phyloP scores from a whole-genome alignment of 2,329 filamentous ascomycete genomes.

The Xylariaceae sp. region DNA sequence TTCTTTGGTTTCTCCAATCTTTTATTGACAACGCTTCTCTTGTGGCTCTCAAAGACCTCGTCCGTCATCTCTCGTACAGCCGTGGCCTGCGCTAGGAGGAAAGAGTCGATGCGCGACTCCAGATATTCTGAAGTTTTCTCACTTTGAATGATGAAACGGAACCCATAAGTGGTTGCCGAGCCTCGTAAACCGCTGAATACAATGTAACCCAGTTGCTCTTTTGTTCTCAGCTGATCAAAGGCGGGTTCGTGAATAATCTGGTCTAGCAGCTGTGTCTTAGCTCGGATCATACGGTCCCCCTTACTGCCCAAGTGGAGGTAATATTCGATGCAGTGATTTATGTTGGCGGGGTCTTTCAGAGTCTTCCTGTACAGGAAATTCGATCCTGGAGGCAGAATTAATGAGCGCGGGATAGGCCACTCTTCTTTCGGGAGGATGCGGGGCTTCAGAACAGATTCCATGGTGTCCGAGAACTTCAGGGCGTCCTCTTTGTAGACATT shows the following conservation, averaged over 20 bases:
- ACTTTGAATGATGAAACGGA: conserved; percentile 89
- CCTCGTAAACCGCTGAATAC: conserved; percentile 79
- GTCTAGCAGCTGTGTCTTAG: conserved; percentile 76
- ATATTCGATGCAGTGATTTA: conserved; percentile 84
- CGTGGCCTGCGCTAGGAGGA: conserved; percentile 66
- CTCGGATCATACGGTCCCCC: conserved; percentile 66
- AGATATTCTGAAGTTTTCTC: conserved; percentile 82
- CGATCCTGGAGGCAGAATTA: conserved; percentile 74
- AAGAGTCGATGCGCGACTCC: conserved; percentile 82
- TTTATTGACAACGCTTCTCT: conserved; percentile 83
- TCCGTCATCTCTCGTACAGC: conserved; percentile 74
- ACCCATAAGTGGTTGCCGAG: conserved; percentile 76
- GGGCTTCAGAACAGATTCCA: conserved; percentile 75
- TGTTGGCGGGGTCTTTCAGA: conserved; percentile 81
- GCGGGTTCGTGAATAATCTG: conserved; percentile 92
- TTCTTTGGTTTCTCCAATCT: conserved; percentile 91
- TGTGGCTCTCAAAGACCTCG: conserved; percentile 84
- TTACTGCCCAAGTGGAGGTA: conserved; percentile 69
- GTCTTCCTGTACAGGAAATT: conserved; percentile 82
- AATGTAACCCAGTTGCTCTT: conserved; percentile 96
- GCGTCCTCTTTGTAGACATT: conserved; percentile 95
- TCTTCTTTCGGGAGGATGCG: conserved; percentile 71
- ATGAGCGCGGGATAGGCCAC: conserved; percentile 73
- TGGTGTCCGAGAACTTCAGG: conserved; percentile 76
- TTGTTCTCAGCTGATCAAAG: conserved; percentile 92